A percentile compares a stretch with the other conserved stretches of the same genome.
Evolutionary conservation across 2,329 filamentous ascomycete species (phyloP).

Genomic region (Myrmaecium sp.): DNA sequence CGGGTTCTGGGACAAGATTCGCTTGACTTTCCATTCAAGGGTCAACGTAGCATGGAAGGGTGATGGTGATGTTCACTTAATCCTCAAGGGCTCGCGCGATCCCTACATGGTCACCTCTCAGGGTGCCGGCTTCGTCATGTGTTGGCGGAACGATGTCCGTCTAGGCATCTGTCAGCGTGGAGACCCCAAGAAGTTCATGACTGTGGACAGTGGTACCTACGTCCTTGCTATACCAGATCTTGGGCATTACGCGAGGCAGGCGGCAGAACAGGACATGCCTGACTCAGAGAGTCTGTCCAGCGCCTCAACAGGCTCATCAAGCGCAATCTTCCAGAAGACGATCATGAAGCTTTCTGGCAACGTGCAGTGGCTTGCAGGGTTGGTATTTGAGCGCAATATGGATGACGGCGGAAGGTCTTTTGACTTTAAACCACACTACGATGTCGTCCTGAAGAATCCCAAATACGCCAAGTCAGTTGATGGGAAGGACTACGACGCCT

Average conservation of each 20-base stretch:
- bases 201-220: conserved; percentile 87
- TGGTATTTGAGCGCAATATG: conserved; percentile 81
- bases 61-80: conserved; percentile 86
- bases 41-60: conserved; percentile 84
- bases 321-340: conserved; percentile 91
- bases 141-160: conserved; percentile 86
- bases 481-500: conserved; percentile 66
- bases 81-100: conserved; percentile 78
- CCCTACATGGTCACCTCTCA: conserved; percentile 86
- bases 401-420: conserved; percentile 60
- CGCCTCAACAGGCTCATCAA: conserved; percentile 49
- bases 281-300: conserved; percentile 42
- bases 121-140: conserved; percentile 93
- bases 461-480: conserved; percentile 45
- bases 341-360: conserved; percentile 97
- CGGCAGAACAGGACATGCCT: conserved; percentile 27
- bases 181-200: conserved; percentile 87
- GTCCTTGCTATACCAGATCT: conserved; percentile 90
- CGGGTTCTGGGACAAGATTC: conserved; percentile 98
- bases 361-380: conserved; percentile 77
- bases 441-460: conserved; percentile 72
- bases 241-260: conserved; percentile 66
- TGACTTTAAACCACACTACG: conserved; percentile 81
- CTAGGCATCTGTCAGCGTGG: conserved; percentile 74
- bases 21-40: conserved; percentile 83